Evolutionary conservation across 139 green algal species (phyloP).

Genomic region (Chlorella sp.): DNA sequence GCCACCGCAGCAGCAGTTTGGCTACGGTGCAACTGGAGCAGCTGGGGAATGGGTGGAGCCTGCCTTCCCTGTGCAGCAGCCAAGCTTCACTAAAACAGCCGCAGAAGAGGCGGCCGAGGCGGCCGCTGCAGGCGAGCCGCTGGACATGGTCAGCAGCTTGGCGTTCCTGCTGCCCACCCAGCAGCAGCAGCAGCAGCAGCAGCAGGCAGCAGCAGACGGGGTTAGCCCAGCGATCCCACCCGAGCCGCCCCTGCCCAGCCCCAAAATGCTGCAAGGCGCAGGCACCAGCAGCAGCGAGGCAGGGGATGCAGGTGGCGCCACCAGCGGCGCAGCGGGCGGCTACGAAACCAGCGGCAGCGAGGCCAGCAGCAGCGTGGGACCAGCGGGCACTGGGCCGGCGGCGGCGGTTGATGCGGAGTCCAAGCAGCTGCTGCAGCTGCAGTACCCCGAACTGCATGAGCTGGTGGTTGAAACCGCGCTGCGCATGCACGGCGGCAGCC

Average conservation of each 20-base stretch:
- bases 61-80: background rate
- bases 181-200: background rate
- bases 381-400: background rate
- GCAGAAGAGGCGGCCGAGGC: conserved; percentile 19
- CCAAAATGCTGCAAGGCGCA: background rate
- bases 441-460: conserved; percentile 3
- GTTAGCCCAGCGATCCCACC: background rate
- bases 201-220: background rate
- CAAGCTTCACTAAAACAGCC: background rate
- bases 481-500: conserved; percentile 28
- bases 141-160: conserved; percentile 23
- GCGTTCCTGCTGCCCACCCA: conserved; percentile 5
- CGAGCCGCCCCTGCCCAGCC: conserved; percentile 5
- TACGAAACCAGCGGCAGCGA: conserved; percentile 12
- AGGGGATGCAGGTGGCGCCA: background rate
- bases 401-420: background rate
- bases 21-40: background rate
- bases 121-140: background rate
- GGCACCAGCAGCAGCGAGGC: background rate
- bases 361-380: background rate
- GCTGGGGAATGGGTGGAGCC: background rate
- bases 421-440: conserved; percentile 19
- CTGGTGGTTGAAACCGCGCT: conserved; percentile 11
- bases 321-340: background rate
- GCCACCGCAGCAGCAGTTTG: conserved; percentile 4